Evolutionary conservation across 306 rosid species (phyloP), one percentile per base, ranked within the genome.

Genomic region (Lathyrus sativus): DNA sequence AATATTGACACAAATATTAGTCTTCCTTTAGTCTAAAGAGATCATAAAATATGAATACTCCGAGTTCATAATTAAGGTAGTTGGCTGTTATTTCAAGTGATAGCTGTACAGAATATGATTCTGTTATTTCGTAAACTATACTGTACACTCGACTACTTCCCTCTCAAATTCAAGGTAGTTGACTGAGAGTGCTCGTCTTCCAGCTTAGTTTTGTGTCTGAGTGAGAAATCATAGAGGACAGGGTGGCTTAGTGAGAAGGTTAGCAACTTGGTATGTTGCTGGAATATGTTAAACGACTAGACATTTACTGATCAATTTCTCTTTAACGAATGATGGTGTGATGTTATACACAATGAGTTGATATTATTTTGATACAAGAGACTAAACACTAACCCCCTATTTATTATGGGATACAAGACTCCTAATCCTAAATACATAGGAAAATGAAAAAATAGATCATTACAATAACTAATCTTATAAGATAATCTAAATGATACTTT

Each of bases 1-100:
- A 15, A 57, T 31, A 29, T 31, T 31, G 42, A n/a, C 43, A 29
- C 24, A 57, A 57, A 57, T 13, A 26, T 6, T 14, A n/a, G 43
- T 33, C 44, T 58, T 58, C 43, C 33, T 59, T 59, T 38, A 37
- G 22, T 59, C 44, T 59, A 15, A 31, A 59, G 43, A n/a, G 64
- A 59, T 8, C 64, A 33, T 31, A 31, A 14, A 33, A 10, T 33
- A 33, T 59, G 15, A 59, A 59, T 33, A 59, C 35, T 33, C 41
- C 41, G 29, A 29, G 35, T 57, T 35, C 62, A n/a, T n/a, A 33
- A 4, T 33, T 59, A 50, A 18, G 24, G 56, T 50, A 50, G 56
- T 50, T 50, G 28, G 22, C 13, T 50, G 13, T 50, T 24, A 50
- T 50, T 18, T 50, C 10, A 50, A 18, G 29, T 18, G 56, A 50